Evolutionary conservation across 2,329 filamentous ascomycete genomes (phyloP), one percentile per base, ranked within the genome.

Genomic region (Talaromyces sp.): DNA sequence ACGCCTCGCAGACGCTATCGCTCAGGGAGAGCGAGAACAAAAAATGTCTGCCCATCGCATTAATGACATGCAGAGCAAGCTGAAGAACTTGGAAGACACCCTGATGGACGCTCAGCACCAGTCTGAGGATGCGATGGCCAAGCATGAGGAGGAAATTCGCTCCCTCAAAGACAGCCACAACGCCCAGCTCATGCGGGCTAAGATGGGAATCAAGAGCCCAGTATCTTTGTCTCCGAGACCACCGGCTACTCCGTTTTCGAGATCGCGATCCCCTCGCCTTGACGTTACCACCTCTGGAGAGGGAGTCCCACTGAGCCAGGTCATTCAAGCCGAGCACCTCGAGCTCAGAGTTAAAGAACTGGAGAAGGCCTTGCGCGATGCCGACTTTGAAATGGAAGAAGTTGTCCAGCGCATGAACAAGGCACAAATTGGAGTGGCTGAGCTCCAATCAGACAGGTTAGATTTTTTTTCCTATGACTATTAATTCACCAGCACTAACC

Each of bases 61-160:
- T 72, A 90, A 90, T 60, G 83, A 87, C 58, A 85, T 97, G 72
- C 92, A 97, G 72, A 83, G 84, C 63, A 88, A 87, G 61, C 87
- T 99, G 60, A 91, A 89, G 68, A 77, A 80, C 17, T 85, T 97
- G 56, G 94, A 97, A 72, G 92, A 97, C 63, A 85, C 88, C 67
- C 84, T 99, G 24, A 82, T 95, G 58, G 78, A 85, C 21, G 91
- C 93, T 1, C 93, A 97, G 74, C 88, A 91, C 60, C 85, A 89
- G 21, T 93, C 91, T 0, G 94, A 99, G 72, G 92, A 93, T 54
- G 87, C 88, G 43, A 85, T 97, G 60, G 79, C 85, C 50, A 87
- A 86, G 54, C 92, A 97, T 70, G 94, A 97, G 73, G 91, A 94
- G 41, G 92, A 97, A 74, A 83, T 96, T 41, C 79, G 84, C 19